These are phyloP conservation scores for Dendrothele bispora DNA, from an alignment of 768 basidiomycete genomes.

Conservation along the genomic window DNA sequence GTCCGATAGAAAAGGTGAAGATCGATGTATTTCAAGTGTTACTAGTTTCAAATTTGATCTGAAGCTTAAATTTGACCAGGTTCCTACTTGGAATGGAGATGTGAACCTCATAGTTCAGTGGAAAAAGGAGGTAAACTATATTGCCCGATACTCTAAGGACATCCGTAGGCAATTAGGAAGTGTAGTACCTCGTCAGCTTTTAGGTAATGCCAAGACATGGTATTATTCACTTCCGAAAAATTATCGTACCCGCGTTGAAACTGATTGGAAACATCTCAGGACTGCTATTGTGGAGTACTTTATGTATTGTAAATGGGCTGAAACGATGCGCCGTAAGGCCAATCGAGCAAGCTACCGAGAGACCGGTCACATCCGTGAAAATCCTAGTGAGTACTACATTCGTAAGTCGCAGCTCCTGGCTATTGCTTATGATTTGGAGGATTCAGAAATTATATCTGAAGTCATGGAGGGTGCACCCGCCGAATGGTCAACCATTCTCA, in stretches of 20 bases:
- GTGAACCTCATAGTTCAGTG: neutral
- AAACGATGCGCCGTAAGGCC: neutral
- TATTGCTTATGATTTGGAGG: constrained; percentile 1
- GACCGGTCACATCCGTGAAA: neutral
- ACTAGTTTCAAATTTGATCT: constrained; percentile 4
- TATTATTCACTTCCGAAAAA: neutral
- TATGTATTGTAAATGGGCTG: constrained; percentile 7
- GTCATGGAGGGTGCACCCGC: too few relatives aligned
- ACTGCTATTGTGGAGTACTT: constrained; percentile 1
- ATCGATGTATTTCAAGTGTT: too few relatives aligned
- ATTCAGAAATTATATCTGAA: too few relatives aligned
- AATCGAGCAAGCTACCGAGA: constrained; percentile 4
- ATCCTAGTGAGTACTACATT: constrained; percentile 10
- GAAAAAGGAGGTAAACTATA: constrained; percentile 1
- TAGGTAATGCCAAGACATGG: neutral
- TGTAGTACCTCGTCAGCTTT: neutral
- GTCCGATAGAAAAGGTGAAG: too few relatives aligned
- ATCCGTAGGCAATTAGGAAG: neutral
- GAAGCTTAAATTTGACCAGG: constrained; percentile 5
- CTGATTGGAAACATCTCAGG: neutral
- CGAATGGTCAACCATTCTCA: too few relatives aligned
- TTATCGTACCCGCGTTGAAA: neutral
- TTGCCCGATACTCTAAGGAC: neutral
- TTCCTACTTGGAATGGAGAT: constrained; percentile 6
- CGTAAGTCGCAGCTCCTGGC: constrained; percentile 4